Conservation (phyloP, 2,329 filamentous ascomycete species). For the Trichoderma asperellum region DNA sequence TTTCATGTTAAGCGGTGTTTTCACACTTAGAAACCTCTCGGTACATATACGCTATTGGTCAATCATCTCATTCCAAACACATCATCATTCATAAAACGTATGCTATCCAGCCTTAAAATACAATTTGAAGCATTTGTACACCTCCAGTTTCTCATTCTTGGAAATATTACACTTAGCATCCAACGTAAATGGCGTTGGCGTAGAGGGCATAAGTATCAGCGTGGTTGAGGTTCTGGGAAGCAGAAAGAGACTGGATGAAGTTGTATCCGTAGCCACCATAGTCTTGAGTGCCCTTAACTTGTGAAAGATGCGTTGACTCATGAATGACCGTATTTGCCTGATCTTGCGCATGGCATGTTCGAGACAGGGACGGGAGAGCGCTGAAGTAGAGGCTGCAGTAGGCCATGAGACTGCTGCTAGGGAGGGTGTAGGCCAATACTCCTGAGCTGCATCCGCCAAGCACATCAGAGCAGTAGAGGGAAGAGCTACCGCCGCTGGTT, state of each 20-base stretch:
- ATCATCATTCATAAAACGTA: background rate
- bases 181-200: slow-evolving; percentile 45
- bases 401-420: slow-evolving; percentile 57
- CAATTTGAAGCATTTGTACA: background rate
- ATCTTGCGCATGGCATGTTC: slow-evolving; percentile 65
- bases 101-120: background rate
- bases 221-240: slow-evolving; percentile 59
- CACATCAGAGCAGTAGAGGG: slow-evolving; percentile 63
- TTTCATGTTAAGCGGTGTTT: background rate
- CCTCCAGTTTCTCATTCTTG: background rate
- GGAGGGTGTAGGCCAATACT: slow-evolving; percentile 67
- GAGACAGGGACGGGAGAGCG: slow-evolving; percentile 52
- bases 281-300: slow-evolving; percentile 62
- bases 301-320: slow-evolving; percentile 66
- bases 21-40: background rate
- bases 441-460: slow-evolving; percentile 54
- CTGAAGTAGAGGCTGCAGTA: slow-evolving; percentile 66
- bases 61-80: background rate
- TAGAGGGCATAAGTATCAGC: slow-evolving; percentile 62
- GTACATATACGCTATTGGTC: background rate
- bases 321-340: slow-evolving; percentile 68
- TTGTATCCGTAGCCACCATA: slow-evolving; percentile 59
- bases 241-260: slow-evolving; percentile 54
- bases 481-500: slow-evolving; percentile 51
- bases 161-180: slow-evolving; percentile 41